Evolutionary conservation across 768 basidiomycete genomes (phyloP), one percentile per base, ranked within the genome.

Genomic region (Phaeotremella fagi): DNA sequence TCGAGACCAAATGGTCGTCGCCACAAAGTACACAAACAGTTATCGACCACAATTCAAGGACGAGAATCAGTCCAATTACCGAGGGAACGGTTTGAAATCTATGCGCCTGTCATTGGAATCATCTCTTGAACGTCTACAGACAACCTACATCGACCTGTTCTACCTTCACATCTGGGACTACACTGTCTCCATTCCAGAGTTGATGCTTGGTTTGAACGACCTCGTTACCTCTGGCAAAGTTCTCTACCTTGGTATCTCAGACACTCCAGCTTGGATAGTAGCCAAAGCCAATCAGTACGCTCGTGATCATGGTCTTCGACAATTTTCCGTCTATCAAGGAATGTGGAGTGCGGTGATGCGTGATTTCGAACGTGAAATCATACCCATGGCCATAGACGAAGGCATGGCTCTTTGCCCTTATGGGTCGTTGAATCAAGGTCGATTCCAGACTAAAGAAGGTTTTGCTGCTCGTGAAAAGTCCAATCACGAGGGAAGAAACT

Each of bases 161-260:
- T 69, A 22, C 20, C 38, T 12, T 41, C 38, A 18, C 18, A 7
- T 41, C 38, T 12, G 38, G 18, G 38, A 68, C 75, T 14, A 81
- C 80, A 9, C 73, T n/a, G n/a, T n/a, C n/a, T n/a, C 75, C 16
- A 74, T 84, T 43, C 79, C 80, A 60, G 82, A 85, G 67, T 71
- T 83, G 33, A 82, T 84, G 81, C 76, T 78, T 33, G 68, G 75
- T 5, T 71, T 84, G 9, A 80, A 84, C 57, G 69, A 76, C 20
- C 76, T 84, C 27, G 79, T 84, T 27, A 68, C 64, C 4, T 62
- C 75, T 25, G 79, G 82, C n/a, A 82, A 83, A 44, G 63, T 68
- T 1, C 37, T 68, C 11, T 63, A 68, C 48, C 61, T 68, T 41
- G 66, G 68, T 14, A 58, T 61, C 44, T 57, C 54, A 18, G 59